Evolutionary conservation across 176 grass and related monocot genomes (phyloP).

Genomic region (Carex kokanica): DNA sequence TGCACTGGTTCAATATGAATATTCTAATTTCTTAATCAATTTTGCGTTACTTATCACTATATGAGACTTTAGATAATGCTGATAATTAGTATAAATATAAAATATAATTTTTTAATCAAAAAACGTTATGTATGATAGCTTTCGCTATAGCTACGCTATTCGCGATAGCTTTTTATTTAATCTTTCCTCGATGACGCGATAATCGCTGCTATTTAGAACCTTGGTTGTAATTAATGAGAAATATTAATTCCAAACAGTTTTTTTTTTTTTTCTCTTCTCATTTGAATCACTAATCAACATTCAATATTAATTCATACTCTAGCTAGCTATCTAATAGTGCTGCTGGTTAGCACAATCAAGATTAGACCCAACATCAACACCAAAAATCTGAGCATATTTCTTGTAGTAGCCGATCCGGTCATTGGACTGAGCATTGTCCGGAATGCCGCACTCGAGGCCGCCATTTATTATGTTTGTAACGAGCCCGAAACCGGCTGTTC

Average conservation of each 20-base stretch:
- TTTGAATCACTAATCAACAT: neutral
- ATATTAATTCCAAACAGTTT: neutral
- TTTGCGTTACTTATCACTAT: too few relatives aligned
- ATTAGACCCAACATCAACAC: slow-evolving; percentile 41
- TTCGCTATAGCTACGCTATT: too few relatives aligned
- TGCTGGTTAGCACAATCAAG: slow-evolving; percentile 60
- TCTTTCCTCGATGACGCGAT: too few relatives aligned
- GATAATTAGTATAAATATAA: too few relatives aligned
- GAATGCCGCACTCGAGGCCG: slow-evolving; percentile 61
- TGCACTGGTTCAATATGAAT: too few relatives aligned
- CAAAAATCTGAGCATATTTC: slow-evolving; percentile 49
- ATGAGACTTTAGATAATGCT: too few relatives aligned
- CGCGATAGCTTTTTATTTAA: too few relatives aligned
- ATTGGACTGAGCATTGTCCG: slow-evolving; percentile 36
- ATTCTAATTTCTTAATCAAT: too few relatives aligned
- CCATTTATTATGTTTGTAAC: slow-evolving; percentile 86
- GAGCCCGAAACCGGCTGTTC: slow-evolving; percentile 51
- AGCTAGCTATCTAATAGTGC: slow-evolving; percentile 27
- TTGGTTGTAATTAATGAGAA: neutral
- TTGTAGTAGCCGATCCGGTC: slow-evolving; percentile 61
- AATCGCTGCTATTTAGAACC: too few relatives aligned
- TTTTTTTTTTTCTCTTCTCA: neutral
- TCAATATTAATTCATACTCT: neutral
- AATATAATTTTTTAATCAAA: too few relatives aligned
- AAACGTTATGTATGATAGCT: too few relatives aligned